These are phyloP conservation scores for Sclerotinia minor DNA, from an alignment of 2,329 filamentous ascomycete species.

Conservation along the genomic window DNA sequence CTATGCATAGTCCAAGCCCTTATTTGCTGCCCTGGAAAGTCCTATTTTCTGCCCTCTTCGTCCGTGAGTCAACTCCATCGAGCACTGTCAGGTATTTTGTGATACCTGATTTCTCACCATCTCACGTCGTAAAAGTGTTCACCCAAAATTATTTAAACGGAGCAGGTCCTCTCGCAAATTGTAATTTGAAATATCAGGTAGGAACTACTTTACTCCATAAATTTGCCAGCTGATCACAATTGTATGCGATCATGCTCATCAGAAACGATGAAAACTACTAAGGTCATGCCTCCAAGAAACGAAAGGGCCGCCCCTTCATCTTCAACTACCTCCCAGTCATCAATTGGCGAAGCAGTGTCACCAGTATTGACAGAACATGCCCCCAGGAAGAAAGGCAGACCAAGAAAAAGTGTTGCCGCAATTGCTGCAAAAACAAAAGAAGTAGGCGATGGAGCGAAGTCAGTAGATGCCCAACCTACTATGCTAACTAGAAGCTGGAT, in stretches of 20 bases:
- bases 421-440: not conserved
- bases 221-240: not conserved
- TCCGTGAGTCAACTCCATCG: too few relatives aligned
- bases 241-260: not conserved
- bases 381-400: not conserved
- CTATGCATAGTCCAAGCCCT: not conserved
- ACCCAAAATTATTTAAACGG: too few relatives aligned
- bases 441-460: not conserved
- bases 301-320: not conserved
- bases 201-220: not conserved
- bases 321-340: not conserved
- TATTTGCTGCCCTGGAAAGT: not conserved
- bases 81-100: too few relatives aligned
- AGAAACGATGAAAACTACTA: not conserved
- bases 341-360: not conserved
- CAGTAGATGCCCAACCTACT: not conserved
- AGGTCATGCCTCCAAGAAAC: not conserved
- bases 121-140: not conserved
- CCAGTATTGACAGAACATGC: too few relatives aligned
- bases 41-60: too few relatives aligned
- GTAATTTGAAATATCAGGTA: not conserved
- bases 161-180: not conserved
- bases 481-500: not conserved
- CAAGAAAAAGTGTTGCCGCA: not conserved
- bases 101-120: not conserved